These are phyloP conservation scores for Pterocarpus macrocarpus DNA, from an alignment of 306 rosid genomes.

Conservation along the genomic window DNA sequence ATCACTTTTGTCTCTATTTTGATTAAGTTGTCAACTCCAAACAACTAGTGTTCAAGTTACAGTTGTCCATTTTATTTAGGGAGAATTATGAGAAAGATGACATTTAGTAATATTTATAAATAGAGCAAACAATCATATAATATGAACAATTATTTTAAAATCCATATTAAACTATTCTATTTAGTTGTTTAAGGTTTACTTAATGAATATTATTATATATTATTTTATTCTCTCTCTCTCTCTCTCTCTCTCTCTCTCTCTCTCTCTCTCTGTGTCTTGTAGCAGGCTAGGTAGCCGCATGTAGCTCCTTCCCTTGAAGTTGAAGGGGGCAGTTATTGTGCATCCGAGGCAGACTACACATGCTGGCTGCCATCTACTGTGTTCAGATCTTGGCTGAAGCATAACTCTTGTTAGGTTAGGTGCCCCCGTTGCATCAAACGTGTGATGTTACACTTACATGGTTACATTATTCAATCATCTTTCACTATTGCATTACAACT, in stretches of 20 bases:
- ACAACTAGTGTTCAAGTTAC: constrained; percentile 33
- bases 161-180: not conserved
- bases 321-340: not conserved
- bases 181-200: not conserved
- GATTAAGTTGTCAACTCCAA: constrained; percentile 44
- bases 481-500: not conserved
- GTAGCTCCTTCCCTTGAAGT: not conserved
- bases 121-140: not conserved
- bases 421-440: not conserved
- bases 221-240: not conserved
- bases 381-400: not conserved
- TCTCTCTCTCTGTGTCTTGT: not conserved
- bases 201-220: not conserved
- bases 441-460: not conserved
- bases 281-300: not conserved
- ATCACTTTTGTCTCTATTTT: constrained; percentile 45
- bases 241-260: not conserved
- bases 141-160: not conserved
- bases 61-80: constrained; percentile 33
- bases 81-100: not conserved
- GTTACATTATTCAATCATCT: not conserved
- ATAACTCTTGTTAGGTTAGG: not conserved
- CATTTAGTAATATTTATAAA: not conserved
- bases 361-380: not conserved
- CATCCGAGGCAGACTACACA: not conserved